A percentile compares a stretch with the other conserved stretches of the same genome.
Conservation (phyloP, 2,329 filamentous ascomycete species). For the Dryadomyces sulphureus region DNA sequence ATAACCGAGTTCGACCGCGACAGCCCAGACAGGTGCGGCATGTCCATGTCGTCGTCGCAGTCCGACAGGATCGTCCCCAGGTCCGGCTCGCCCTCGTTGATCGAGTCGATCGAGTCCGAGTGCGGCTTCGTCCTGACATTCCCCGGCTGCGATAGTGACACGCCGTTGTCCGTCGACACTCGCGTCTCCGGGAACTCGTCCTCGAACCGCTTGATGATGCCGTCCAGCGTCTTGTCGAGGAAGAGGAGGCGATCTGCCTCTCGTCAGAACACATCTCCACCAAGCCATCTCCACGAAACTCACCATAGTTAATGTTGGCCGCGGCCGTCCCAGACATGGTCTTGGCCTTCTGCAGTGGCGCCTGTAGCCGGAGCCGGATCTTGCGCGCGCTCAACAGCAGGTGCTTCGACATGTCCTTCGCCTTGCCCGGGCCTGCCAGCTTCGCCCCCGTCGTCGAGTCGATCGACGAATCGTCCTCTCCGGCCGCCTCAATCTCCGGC, state of each 20-base stretch:
- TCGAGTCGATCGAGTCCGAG: slow-evolving; percentile 10
- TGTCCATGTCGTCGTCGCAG: slow-evolving; percentile 33
- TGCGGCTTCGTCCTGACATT: slow-evolving; percentile 6
- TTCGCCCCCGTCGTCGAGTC: background rate
- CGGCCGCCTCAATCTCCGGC: slow-evolving; percentile 30
- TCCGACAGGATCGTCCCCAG: slow-evolving; percentile 26
- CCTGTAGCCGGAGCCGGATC: slow-evolving; percentile 70
- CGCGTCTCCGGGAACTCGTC: slow-evolving; percentile 90
- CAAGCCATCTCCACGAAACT: slow-evolving; percentile 20
- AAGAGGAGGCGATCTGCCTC: slow-evolving; percentile 58
- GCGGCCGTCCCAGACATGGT: slow-evolving; percentile 60
- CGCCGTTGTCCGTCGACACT: slow-evolving; percentile 19
- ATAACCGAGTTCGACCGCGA: slow-evolving; percentile 39
- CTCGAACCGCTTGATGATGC: slow-evolving; percentile 91
- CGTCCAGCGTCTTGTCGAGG: slow-evolving; percentile 73
- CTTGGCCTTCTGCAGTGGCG: slow-evolving; percentile 62
- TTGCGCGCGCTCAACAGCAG: slow-evolving; percentile 76
- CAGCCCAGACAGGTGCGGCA: slow-evolving; percentile 21
- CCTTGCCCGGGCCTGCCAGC: slow-evolving; percentile 40
- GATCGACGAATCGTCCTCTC: slow-evolving; percentile 31
- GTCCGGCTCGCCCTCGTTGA: slow-evolving; percentile 3
- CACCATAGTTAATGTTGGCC: slow-evolving; percentile 59
- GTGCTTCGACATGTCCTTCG: slow-evolving; percentile 88
- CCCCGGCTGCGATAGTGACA: slow-evolving; percentile 14
- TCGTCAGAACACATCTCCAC: background rate